Conservation (phyloP, 129 eudicot species). For the Smallanthus sonchifolius region DNA sequence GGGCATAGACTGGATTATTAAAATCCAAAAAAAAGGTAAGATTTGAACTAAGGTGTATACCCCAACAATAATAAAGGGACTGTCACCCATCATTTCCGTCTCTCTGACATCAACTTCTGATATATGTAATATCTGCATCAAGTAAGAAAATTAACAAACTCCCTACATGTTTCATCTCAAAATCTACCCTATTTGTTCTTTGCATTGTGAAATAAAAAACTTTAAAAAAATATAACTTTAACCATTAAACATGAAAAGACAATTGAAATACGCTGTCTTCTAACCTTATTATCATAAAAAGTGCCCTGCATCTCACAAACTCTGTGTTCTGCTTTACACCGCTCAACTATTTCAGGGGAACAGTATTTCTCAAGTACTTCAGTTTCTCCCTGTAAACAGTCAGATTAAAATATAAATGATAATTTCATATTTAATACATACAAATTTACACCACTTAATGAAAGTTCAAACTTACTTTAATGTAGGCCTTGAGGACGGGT, state of each 20-base stretch:
- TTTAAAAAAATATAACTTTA: too few species aligned
- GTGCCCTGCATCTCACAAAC: conserved; percentile 65
- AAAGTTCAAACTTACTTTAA: conserved; percentile 52
- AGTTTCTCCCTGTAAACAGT: conserved; percentile 60
- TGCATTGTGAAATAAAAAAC: too few species aligned
- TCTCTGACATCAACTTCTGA: conserved; percentile 90
- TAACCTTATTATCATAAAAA: conserved; percentile 85
- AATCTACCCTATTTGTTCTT: too few species aligned
- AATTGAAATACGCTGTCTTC: neutral
- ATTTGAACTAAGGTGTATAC: conserved; percentile 29
- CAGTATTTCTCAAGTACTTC: conserved; percentile 66
- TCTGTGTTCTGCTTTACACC: conserved; percentile 77
- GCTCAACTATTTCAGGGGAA: conserved; percentile 66
- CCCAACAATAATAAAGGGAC: conserved; percentile 76
- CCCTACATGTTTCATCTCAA: too few species aligned
- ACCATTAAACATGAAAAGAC: too few species aligned
- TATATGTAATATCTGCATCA: conserved; percentile 80
- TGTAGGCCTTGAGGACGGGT: conserved; percentile 80
- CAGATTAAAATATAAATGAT: neutral
- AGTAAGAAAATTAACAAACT: conserved; percentile 6
- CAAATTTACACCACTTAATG: neutral
- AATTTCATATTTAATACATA: neutral
- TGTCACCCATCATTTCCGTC: conserved; percentile 92
- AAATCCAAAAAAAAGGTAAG: too few species aligned
- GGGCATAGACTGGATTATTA: too few species aligned